phyloP scores from a whole-genome alignment of 306 rosid species.

The Citrullus mucosospermus region DNA sequence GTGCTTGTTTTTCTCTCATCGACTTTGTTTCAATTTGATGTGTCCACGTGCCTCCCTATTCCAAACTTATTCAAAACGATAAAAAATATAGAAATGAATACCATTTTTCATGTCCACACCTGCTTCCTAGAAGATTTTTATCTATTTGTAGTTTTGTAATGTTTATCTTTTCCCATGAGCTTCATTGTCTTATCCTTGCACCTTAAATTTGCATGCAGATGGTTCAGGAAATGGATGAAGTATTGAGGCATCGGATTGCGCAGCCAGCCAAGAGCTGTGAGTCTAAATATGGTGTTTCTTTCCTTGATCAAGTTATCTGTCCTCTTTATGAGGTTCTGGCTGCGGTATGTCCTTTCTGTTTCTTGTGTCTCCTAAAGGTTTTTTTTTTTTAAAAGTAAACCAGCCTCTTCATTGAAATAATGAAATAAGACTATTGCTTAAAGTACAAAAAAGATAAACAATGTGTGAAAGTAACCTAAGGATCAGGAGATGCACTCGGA shows the following conservation, averaged over 20 bases:
- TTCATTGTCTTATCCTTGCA: not conserved
- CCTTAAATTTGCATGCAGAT: conserved; percentile 41
- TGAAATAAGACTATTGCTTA: no score
- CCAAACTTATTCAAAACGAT: no score
- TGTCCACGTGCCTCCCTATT: no score
- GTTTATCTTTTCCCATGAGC: not conserved
- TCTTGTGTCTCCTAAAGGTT: not conserved
- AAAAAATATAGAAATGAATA: no score
- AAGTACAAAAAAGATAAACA: no score
- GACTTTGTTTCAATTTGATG: no score
- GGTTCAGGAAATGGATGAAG: conserved; percentile 90
- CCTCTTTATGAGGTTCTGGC: conserved; percentile 67
- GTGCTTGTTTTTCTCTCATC: no score
- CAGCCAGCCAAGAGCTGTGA: conserved; percentile 82
- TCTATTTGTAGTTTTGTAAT: not conserved
- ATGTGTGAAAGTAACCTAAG: no score
- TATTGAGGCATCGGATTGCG: conserved; percentile 36
- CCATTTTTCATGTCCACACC: no score
- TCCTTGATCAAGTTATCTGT: conserved; percentile 66
- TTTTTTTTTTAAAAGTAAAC: no score
- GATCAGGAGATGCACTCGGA: no score
- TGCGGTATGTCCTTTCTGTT: conserved; percentile 44
- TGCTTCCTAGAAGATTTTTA: not conserved
- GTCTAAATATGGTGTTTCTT: conserved; percentile 51
- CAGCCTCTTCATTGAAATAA: no score